phyloP scores from a whole-genome alignment of 1,284 basidiomycete species.

The Moesziomyces globuligerus region DNA sequence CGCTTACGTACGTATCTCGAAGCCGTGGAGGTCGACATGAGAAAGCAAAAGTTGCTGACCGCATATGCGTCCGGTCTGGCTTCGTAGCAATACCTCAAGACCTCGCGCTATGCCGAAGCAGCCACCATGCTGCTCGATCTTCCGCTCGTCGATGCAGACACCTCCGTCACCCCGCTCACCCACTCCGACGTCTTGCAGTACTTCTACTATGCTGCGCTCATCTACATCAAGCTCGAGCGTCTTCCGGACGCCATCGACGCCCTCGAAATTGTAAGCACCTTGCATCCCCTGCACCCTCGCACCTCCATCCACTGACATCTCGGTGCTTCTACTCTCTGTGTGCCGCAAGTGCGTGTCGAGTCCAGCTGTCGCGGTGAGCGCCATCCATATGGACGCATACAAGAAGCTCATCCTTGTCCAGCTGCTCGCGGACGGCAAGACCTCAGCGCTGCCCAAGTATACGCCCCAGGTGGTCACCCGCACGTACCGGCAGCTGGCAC shows the following conservation, averaged over 20 bases:
- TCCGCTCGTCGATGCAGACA: conserved; percentile 42
- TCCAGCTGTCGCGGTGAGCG: conserved; percentile 75
- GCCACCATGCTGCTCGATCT: conserved; percentile 42
- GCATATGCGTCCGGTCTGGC: not conserved
- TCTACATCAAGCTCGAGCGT: conserved; percentile 42
- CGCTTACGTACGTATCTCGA: conserved; percentile 33
- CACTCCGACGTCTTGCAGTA: conserved; percentile 57
- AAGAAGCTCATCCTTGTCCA: conserved; percentile 83
- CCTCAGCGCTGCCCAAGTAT: conserved; percentile 28
- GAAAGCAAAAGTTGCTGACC: not conserved
- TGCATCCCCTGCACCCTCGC: not conserved
- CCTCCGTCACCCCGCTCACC: conserved; percentile 24
- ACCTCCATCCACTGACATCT: not conserved
- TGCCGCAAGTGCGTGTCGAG: conserved; percentile 72
- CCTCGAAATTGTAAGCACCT: conserved; percentile 50
- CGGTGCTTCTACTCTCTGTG: not conserved
- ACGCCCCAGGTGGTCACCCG: conserved; percentile 19
- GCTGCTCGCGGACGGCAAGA: conserved; percentile 76
- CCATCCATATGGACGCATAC: conserved; percentile 82
- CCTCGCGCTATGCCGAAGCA: conserved; percentile 43
- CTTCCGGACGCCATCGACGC: conserved; percentile 48
- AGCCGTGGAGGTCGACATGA: not conserved
- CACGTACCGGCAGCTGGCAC: conserved; percentile 21
- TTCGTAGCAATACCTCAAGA: conserved; percentile 37
- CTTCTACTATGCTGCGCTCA: conserved; percentile 56